These are phyloP conservation scores for Sarocladium strictum DNA, from an alignment of 2,329 filamentous ascomycete species.

Conservation along the genomic window DNA sequence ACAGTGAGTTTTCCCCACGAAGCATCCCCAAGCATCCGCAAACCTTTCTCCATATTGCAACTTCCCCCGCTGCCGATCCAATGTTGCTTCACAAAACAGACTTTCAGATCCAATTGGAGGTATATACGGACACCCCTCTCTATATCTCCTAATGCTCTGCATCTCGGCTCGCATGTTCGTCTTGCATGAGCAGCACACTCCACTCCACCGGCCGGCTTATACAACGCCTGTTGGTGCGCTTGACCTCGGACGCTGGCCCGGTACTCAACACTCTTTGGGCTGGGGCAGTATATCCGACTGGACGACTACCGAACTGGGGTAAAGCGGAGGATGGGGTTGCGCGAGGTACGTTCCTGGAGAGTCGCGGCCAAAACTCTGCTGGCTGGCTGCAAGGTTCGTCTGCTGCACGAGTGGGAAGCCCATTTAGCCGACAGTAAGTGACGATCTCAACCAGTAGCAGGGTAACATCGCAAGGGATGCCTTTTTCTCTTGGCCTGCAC, in stretches of 20 bases:
- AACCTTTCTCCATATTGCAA: not conserved
- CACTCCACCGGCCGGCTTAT: no score
- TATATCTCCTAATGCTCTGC: not conserved
- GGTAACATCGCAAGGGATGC: no score
- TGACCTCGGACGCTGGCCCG: not conserved
- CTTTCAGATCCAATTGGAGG: not conserved
- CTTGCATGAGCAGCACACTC: not conserved
- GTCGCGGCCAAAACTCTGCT: no score
- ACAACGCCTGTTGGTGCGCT: slow-evolving; percentile 4
- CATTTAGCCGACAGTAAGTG: no score
- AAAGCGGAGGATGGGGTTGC: slow-evolving; percentile 4
- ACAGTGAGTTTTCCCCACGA: not conserved
- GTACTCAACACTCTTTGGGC: not conserved
- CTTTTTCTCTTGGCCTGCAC: no score
- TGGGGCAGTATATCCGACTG: not conserved
- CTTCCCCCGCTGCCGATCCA: not conserved
- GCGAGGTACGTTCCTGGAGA: not conserved
- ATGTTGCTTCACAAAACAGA: no score
- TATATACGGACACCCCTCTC: not conserved
- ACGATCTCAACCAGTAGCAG: no score
- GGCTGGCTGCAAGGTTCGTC: no score
- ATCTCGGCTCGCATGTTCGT: not conserved
- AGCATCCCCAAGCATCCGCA: not conserved
- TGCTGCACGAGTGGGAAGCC: no score
- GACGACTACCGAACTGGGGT: not conserved